Evolutionary conservation across 129 eudicot species (phyloP).

Genomic region (Heracleum sosnowskyi): DNA sequence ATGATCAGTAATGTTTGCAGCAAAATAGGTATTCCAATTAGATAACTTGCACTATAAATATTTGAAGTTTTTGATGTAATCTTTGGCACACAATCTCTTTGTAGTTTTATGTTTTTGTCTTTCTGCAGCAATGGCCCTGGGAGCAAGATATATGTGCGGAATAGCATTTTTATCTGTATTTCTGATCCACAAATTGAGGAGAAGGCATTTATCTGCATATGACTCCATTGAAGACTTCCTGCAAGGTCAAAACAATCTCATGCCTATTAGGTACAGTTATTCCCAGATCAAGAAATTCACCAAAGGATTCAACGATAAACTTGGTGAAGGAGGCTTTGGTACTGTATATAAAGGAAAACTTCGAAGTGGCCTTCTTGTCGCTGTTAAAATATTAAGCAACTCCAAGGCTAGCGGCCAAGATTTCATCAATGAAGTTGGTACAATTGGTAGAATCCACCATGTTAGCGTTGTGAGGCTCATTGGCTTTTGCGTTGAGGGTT

Average conservation of each 20-base stretch:
- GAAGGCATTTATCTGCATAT: not conserved
- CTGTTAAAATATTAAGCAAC: constrained; percentile 1
- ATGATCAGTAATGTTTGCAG: too few relatives aligned
- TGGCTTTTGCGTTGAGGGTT: constrained; percentile 6
- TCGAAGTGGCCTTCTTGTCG: not conserved
- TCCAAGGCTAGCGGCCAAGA: not conserved
- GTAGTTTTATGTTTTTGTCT: too few relatives aligned
- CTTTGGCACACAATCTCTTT: too few relatives aligned
- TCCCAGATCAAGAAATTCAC: not conserved
- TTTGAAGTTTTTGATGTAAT: too few relatives aligned
- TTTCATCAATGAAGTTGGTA: constrained; percentile 7
- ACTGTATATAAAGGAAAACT: constrained; percentile 1
- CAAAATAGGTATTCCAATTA: too few relatives aligned
- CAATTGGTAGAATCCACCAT: not conserved
- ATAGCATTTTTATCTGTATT: not conserved
- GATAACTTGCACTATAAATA: too few relatives aligned
- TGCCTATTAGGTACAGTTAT: not conserved
- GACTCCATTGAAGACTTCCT: constrained; percentile 5
- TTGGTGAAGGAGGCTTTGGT: not conserved
- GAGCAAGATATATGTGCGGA: not conserved
- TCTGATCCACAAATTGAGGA: not conserved
- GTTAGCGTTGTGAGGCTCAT: not conserved
- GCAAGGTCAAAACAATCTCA: constrained; percentile 3
- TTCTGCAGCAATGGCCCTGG: too few relatives aligned
- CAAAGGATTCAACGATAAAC: not conserved